Conservation (phyloP, 2,329 filamentous ascomycete species). For the Phialocephala sp. region DNA sequence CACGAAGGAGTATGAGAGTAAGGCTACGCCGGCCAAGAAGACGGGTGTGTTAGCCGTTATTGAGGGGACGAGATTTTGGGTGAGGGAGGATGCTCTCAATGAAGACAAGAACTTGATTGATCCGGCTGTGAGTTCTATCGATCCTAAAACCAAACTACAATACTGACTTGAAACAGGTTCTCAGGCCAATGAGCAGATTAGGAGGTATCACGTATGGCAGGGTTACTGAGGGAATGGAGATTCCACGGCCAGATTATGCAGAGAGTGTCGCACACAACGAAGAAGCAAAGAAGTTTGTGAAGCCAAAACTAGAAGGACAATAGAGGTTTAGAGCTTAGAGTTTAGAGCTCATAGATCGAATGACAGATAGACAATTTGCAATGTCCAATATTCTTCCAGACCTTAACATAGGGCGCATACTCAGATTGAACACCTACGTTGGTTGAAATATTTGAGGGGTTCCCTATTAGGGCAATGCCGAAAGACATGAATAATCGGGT, state of each 20-base stretch:
- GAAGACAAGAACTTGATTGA: slow-evolving; percentile 77
- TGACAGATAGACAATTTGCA: not conserved
- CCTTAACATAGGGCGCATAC: not conserved
- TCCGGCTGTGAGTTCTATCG: slow-evolving; percentile 58
- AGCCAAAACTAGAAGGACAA: slow-evolving; percentile 50
- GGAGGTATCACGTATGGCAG: slow-evolving; percentile 88
- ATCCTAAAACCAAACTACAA: slow-evolving; percentile 7
- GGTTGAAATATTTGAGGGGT: not conserved
- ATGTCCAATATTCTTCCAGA: not conserved
- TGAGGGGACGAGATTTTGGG: slow-evolving; percentile 89
- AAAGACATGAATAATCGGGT: not conserved
- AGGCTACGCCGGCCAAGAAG: slow-evolving; percentile 72
- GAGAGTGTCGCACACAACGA: slow-evolving; percentile 53
- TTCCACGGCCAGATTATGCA: slow-evolving; percentile 64
- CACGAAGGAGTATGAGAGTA: slow-evolving; percentile 78
- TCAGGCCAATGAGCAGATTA: slow-evolving; percentile 77
- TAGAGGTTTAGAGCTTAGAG: slow-evolving; percentile 32
- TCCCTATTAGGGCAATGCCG: not conserved
- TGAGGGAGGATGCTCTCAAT: slow-evolving; percentile 84
- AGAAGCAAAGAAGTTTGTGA: slow-evolving; percentile 61
- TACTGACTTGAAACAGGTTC: slow-evolving; percentile 52
- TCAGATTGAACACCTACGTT: no score
- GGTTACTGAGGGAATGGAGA: slow-evolving; percentile 71
- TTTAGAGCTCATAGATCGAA: not conserved
- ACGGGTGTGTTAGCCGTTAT: slow-evolving; percentile 76